A percentile compares a stretch with the other conserved stretches of the same genome.
Evolutionary conservation across 352 stramenopile species (phyloP).

Genomic region (Lagenidium sp.): DNA sequence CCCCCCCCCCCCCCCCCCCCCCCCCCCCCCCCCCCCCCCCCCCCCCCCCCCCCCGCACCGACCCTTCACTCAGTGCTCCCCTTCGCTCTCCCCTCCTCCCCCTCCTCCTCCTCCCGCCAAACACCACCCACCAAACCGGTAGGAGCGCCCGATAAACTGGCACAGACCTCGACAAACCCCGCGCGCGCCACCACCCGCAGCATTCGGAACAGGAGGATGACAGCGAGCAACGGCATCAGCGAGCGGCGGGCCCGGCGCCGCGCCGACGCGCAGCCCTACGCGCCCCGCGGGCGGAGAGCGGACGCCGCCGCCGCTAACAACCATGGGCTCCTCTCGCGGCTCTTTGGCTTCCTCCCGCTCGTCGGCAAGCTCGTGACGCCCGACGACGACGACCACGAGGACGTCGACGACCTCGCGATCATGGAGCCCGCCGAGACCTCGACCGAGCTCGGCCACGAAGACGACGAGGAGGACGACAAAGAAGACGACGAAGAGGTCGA

Average conservation of each 20-base stretch:
- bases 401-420: conserved; percentile 10
- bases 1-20: not conserved
- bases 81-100: not conserved
- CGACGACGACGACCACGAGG: conserved; percentile 12
- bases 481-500: conserved; percentile 4
- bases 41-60: conserved; percentile 8
- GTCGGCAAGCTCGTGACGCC: conserved; percentile 34
- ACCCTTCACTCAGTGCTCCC: conserved; percentile 3
- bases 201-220: not conserved
- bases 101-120: not conserved
- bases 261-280: conserved; percentile 14
- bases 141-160: not conserved
- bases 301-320: not conserved
- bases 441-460: conserved; percentile 2
- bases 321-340: conserved; percentile 36
- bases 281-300: conserved; percentile 9
- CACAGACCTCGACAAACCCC: not conserved
- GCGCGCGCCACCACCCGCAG: conserved; percentile 9
- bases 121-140: not conserved
- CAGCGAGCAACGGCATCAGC: not conserved
- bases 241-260: conserved; percentile 7
- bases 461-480: conserved; percentile 3
- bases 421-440: too few species aligned
- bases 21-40: not conserved
- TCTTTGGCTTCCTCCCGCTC: conserved; percentile 61